Evolutionary conservation across 129 eudicot species (phyloP), one percentile per base, ranked within the genome.

Genomic region (Silybum marianum): DNA sequence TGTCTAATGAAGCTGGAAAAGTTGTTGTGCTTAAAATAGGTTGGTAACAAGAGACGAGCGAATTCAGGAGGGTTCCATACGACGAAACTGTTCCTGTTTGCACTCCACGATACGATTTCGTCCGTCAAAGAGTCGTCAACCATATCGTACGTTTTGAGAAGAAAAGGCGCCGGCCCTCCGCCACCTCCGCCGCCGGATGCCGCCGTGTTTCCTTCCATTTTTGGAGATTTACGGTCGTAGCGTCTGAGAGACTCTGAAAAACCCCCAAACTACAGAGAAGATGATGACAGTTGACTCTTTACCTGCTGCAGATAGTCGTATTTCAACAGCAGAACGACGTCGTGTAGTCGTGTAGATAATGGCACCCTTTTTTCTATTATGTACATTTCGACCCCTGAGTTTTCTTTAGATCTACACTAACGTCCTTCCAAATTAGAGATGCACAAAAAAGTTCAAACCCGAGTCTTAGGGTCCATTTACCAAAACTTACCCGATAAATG

Each of bases 61-160:
- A 92, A 92, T 68, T 92, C 97, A 3, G 97, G 97, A 8, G 97
- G 97, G 48, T 92, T 87, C 92, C 97, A 90, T 25, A 92, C 97
- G 21, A 92, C 90, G 73, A 92, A 92, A 81, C 97, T 92, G 48
- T 73, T 88, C 51, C 84, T 78, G 19, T 22, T 75, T 0, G 87
- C 34, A 48, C 94, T 92, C 97, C 97, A 92, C 67, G 97, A 90
- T 0, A 92, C 97, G 71, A 92, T 90, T 67, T 87, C 87, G 72
- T 92, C 95, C 1, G 97, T 90, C 54, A 88, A 32, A 51, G 93
- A 73, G 72, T 93, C 98, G 24, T 93, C 96, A 65, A 93, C 90
- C 98, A 93, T 93, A 34, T 93, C 98, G 77, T 93, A 93, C 4
- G 96, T 93, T 73, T 93, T 93, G 18, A 88, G n/a, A 21, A 93